phyloP scores from a whole-genome alignment of 257 asterid genomes.

The Fraxinus pennsylvanica region DNA sequence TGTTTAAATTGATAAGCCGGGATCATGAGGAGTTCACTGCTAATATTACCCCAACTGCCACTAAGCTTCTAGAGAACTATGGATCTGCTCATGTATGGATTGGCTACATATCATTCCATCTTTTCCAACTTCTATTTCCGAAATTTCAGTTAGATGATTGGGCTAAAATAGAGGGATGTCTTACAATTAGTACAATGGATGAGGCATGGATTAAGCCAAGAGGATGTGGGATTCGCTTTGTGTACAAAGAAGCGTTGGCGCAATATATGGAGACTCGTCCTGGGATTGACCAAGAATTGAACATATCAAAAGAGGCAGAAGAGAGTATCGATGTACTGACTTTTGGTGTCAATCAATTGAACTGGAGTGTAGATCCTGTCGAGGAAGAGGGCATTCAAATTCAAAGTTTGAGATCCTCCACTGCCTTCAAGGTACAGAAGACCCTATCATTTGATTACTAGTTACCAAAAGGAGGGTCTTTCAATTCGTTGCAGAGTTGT shows the following conservation, averaged over 20 bases:
- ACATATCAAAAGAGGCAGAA: not conserved
- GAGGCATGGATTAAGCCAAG: constrained; percentile 23
- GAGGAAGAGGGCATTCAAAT: not conserved
- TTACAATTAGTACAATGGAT: constrained; percentile 8
- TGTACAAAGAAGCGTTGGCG: constrained; percentile 6
- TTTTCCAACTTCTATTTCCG: constrained; percentile 19
- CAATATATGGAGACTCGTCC: not conserved
- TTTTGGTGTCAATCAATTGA: not conserved
- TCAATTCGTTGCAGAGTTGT: too few relatives aligned
- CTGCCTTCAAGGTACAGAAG: not conserved
- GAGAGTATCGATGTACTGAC: not conserved
- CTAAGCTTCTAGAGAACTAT: constrained; percentile 12
- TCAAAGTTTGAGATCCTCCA: too few relatives aligned
- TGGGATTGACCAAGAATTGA: not conserved
- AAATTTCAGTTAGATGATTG: constrained; percentile 13
- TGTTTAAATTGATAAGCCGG: constrained; percentile 19
- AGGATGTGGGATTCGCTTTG: constrained; percentile 21
- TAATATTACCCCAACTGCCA: constrained; percentile 11
- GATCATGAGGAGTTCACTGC: constrained; percentile 13
- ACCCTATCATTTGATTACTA: not conserved
- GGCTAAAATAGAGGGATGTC: constrained; percentile 18
- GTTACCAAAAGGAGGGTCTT: too few relatives aligned
- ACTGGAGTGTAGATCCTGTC: not conserved
- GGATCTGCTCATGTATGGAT: constrained; percentile 16
- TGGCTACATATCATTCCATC: constrained; percentile 14